Evolutionary conservation across 108 stramenopile genomes (phyloP).

Genomic region (Stephanodiscus triporus): DNA sequence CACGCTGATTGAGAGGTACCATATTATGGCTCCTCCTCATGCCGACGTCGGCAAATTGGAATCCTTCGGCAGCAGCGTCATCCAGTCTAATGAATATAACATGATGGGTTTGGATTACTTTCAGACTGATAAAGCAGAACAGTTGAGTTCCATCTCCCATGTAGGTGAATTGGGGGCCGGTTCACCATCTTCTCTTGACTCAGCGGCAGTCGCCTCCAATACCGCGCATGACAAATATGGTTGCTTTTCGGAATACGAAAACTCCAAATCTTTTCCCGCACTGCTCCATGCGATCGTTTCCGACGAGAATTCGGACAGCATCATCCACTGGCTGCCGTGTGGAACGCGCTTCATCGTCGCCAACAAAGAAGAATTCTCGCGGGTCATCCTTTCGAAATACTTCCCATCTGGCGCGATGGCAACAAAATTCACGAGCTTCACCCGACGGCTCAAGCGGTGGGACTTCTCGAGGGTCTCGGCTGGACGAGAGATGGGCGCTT

Average conservation of each 20-base stretch:
- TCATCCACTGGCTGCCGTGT: conserved; percentile 42
- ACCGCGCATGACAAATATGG: neutral
- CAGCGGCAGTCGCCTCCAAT: neutral
- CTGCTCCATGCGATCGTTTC: conserved; percentile 38
- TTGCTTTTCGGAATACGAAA: neutral
- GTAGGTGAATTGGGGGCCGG: neutral
- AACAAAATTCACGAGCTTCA: conserved; percentile 69
- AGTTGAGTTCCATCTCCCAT: neutral
- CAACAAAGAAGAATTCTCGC: conserved; percentile 46
- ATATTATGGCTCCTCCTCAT: neutral
- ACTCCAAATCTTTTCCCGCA: conserved; percentile 14
- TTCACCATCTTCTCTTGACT: conserved; percentile 1
- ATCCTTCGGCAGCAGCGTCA: neutral
- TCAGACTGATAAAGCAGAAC: neutral
- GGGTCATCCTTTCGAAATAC: conserved; percentile 53
- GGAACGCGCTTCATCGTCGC: conserved; percentile 28
- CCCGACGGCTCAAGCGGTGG: conserved; percentile 61
- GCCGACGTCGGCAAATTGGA: neutral
- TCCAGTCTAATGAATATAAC: neutral
- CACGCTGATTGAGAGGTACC: too few species aligned
- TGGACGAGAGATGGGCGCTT: conserved; percentile 60
- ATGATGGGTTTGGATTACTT: neutral
- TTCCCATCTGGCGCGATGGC: conserved; percentile 22
- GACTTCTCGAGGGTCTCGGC: conserved; percentile 49
- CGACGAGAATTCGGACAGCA: conserved; percentile 13